Percentiles rank a stretch among this genome's conserved stretches.
Conservation (phyloP, 169 alveolate species). For the Perkinsus chesapeaki region DNA sequence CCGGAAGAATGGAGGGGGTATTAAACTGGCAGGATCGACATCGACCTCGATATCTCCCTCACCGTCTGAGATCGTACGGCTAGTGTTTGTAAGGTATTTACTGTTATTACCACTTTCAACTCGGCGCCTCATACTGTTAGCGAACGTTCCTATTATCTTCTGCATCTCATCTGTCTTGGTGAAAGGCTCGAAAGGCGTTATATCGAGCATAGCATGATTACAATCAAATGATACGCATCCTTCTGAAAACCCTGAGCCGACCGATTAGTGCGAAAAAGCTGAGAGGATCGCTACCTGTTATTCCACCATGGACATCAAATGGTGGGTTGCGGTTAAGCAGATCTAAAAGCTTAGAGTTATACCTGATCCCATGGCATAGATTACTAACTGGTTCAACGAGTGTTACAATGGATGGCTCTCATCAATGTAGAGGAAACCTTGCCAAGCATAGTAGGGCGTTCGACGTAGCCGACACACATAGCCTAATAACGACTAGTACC, state of each 20-base stretch:
- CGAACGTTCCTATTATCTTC: neutral
- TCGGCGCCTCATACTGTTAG: neutral
- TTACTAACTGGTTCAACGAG: neutral
- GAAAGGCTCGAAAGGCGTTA: neutral
- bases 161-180: neutral
- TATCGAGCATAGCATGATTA: neutral
- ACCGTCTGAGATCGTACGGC: neutral
- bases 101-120: neutral
- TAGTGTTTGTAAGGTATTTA: neutral
- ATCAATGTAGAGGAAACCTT: neutral
- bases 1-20: neutral
- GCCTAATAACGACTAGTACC: neutral
- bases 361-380: neutral
- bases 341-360: neutral
- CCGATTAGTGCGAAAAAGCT: neutral
- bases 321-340: neutral
- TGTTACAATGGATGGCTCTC: neutral
- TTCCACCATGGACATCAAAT: neutral
- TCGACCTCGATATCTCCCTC: neutral
- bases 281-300: neutral
- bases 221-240: neutral
- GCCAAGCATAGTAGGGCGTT: neutral
- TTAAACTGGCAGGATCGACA: neutral
- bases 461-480: neutral
- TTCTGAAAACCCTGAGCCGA: neutral